phyloP scores from a whole-genome alignment of 306 rosid genomes.

The Quercus mongolica region DNA sequence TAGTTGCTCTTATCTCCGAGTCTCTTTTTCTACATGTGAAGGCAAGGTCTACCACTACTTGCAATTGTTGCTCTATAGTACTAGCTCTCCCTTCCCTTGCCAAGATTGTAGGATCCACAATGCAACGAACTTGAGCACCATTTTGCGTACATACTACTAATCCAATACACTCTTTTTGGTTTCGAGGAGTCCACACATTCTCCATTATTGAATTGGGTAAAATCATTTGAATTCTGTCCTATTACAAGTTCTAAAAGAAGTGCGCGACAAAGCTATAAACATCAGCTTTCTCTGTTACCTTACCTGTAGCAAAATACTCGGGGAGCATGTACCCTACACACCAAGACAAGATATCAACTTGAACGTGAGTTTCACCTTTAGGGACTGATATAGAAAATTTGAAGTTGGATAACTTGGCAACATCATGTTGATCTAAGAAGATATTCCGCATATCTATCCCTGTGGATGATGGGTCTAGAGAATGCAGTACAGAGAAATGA shows the following conservation, averaged over 20 bases:
- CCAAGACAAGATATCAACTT: background rate
- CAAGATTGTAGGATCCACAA: no score
- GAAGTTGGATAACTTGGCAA: background rate
- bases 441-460: background rate
- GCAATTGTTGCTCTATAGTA: no score
- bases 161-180: no score
- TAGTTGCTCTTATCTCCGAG: no score
- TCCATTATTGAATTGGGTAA: no score
- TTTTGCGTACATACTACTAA: background rate
- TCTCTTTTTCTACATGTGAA: no score
- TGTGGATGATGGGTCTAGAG: constrained; percentile 1
- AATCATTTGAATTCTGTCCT: background rate
- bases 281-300: background rate
- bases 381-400: constrained; percentile 8
- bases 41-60: no score
- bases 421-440: background rate
- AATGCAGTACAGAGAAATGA: background rate
- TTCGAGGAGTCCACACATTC: background rate
- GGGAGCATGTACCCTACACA: no score
- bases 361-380: background rate
- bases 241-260: background rate
- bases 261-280: background rate
- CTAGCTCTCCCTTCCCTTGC: no score
- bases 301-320: background rate
- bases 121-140: no score